Evolutionary conservation across 2,329 filamentous ascomycete species (phyloP).

Genomic region (Epichloe gansuensis): DNA sequence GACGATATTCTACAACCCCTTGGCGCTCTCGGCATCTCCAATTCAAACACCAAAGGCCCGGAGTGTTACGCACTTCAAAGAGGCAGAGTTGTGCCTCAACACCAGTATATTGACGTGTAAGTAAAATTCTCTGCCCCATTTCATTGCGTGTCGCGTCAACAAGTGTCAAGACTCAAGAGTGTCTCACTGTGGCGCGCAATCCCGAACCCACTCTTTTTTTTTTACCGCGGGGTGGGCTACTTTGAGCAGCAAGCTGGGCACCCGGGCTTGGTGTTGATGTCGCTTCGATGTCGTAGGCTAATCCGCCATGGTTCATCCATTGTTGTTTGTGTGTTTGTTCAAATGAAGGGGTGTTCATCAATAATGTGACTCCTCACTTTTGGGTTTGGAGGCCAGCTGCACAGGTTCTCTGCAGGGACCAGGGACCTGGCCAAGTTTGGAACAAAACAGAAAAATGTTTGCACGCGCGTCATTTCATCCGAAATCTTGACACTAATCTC

Average conservation of each 20-base stretch:
- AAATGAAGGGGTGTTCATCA: background rate
- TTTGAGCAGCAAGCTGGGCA: background rate
- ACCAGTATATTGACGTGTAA: slow-evolving; percentile 16
- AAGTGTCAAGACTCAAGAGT: too few relatives aligned
- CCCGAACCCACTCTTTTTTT: background rate
- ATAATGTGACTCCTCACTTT: background rate
- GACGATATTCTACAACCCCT: slow-evolving; percentile 15
- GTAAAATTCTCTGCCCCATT: slow-evolving; percentile 6
- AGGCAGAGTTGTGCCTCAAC: slow-evolving; percentile 20
- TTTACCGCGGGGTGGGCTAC: background rate
- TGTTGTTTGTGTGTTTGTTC: slow-evolving; percentile 2
- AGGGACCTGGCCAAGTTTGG: background rate
- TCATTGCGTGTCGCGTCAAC: too few relatives aligned
- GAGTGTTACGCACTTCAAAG: slow-evolving; percentile 19
- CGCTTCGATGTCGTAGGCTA: background rate
- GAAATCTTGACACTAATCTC: background rate
- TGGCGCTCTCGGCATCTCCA: slow-evolving; percentile 15
- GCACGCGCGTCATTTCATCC: background rate
- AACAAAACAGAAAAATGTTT: background rate
- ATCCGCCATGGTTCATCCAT: slow-evolving; percentile 2
- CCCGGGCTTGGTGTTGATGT: background rate
- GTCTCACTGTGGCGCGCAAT: background rate
- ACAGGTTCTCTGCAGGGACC: background rate
- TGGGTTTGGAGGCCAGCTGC: background rate
- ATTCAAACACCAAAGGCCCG: slow-evolving; percentile 15